A percentile compares a stretch with the other conserved stretches of the same genome.
phyloP scores from a whole-genome alignment of 345 rosid genomes.

The Carallia pectinifolia region DNA sequence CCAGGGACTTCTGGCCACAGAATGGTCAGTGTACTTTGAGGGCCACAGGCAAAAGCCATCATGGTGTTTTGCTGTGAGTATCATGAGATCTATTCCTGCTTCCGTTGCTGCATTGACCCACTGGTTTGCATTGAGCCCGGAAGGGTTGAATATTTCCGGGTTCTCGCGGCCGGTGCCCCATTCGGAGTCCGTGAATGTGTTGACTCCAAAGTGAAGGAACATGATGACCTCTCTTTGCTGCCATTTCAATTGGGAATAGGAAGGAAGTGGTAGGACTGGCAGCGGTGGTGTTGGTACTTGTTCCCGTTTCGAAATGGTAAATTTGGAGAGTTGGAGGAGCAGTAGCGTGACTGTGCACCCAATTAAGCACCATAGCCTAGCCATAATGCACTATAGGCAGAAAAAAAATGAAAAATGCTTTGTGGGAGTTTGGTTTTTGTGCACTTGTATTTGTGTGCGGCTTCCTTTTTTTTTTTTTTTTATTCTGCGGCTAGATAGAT shows the following conservation, averaged over 20 bases:
- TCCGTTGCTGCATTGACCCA: conserved; percentile 54
- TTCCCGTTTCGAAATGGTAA: conserved; percentile 19
- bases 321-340: conserved; percentile 18
- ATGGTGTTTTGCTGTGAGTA: conserved; percentile 75
- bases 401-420: too few species aligned
- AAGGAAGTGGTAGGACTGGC: conserved; percentile 60
- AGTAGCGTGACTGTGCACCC: conserved; percentile 1
- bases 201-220: conserved; percentile 79
- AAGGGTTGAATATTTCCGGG: conserved; percentile 54
- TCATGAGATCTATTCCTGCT: conserved; percentile 55
- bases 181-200: conserved; percentile 73
- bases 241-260: conserved; percentile 68
- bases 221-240: conserved; percentile 69
- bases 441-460: too few species aligned
- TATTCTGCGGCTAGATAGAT: too few species aligned
- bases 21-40: conserved; percentile 58
- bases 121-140: conserved; percentile 44
- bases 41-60: conserved; percentile 88
- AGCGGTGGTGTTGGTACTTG: conserved; percentile 55
- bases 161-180: conserved; percentile 72
- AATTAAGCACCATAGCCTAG: conserved; percentile 8
- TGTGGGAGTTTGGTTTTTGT: too few species aligned
- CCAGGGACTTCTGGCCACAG: conserved; percentile 60
- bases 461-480: too few species aligned
- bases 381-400: conserved; percentile 2